Conservation (phyloP, 2,329 filamentous ascomycete species). For the Tricladium varicosporioides region DNA sequence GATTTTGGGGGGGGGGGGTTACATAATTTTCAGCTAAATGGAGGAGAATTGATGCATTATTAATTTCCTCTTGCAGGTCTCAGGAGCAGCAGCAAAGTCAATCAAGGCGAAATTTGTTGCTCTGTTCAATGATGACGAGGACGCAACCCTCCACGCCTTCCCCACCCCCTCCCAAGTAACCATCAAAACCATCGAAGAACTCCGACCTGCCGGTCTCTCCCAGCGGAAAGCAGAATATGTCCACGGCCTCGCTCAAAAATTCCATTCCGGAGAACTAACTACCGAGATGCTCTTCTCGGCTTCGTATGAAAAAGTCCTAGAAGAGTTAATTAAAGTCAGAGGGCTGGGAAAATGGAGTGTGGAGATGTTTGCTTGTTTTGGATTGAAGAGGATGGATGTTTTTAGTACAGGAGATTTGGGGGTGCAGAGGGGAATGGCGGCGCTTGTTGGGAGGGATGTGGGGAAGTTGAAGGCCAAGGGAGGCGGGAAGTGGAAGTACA, state of each 20-base stretch:
- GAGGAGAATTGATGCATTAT: not conserved
- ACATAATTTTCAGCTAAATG: too few species aligned
- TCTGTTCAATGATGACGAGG: conserved; percentile 56
- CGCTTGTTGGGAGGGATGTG: conserved; percentile 79
- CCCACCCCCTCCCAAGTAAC: conserved; percentile 75
- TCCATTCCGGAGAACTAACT: conserved; percentile 70
- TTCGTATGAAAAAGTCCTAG: conserved; percentile 81
- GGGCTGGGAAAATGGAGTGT: conserved; percentile 89
- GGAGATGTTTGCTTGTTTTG: conserved; percentile 98
- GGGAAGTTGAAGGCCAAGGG: conserved; percentile 76
- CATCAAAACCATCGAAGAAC: conserved; percentile 56
- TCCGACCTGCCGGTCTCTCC: conserved; percentile 85
- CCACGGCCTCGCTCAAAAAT: conserved; percentile 79
- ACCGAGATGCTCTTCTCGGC: conserved; percentile 74
- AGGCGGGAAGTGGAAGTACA: conserved; percentile 96
- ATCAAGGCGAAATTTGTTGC: conserved; percentile 84
- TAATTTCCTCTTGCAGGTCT: conserved; percentile 53
- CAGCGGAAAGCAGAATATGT: conserved; percentile 97
- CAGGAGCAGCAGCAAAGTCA: conserved; percentile 82
- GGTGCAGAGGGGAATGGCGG: conserved; percentile 90
- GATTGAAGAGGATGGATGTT: conserved; percentile 90
- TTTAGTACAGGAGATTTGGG: conserved; percentile 91
- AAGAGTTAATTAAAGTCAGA: conserved; percentile 78
- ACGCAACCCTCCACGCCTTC: conserved; percentile 47
- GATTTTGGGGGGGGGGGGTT: too few species aligned